These are phyloP conservation scores for Backusella circina DNA, from an alignment of 192 early-diverging fungal species.

Conservation along the genomic window DNA sequence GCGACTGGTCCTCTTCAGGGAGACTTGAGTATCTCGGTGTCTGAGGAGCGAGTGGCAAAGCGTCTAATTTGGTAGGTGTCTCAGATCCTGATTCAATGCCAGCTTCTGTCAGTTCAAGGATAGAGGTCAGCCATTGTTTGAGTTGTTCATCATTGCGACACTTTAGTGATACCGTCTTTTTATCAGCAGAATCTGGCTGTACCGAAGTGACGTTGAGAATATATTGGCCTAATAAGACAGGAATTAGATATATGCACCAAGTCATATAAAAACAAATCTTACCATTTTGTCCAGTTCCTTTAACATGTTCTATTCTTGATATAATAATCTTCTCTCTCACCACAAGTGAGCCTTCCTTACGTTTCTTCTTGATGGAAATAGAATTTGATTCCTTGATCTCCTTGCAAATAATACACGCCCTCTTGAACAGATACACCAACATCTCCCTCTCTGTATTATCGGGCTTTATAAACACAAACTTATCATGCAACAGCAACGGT, in stretches of 20 bases:
- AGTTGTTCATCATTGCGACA: conserved; percentile 92
- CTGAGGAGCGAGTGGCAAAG: conserved; percentile 2
- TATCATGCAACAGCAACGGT: conserved; percentile 79
- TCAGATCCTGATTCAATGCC: background rate
- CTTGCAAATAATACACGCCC: conserved; percentile 92
- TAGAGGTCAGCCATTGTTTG: conserved; percentile 63
- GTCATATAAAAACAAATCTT: background rate
- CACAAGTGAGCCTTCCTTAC: conserved; percentile 42
- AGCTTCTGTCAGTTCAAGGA: background rate
- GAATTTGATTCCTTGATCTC: conserved; percentile 52
- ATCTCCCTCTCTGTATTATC: conserved; percentile 76
- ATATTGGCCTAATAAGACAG: conserved; percentile 30
- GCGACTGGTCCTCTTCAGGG: conserved; percentile 18
- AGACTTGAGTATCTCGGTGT: conserved; percentile 15
- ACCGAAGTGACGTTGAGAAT: conserved; percentile 88
- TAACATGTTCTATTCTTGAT: conserved; percentile 4
- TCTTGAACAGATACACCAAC: conserved; percentile 89
- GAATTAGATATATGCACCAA: no score
- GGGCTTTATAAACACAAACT: conserved; percentile 68
- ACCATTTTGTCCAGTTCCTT: background rate
- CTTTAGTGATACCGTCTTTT: conserved; percentile 84
- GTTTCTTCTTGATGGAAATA: conserved; percentile 53
- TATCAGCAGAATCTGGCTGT: conserved; percentile 58
- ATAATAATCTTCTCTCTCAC: conserved; percentile 13
- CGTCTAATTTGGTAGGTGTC: background rate